These are phyloP conservation scores for Breynia disticha DNA, from an alignment of 441 rosid species.

Conservation along the genomic window DNA sequence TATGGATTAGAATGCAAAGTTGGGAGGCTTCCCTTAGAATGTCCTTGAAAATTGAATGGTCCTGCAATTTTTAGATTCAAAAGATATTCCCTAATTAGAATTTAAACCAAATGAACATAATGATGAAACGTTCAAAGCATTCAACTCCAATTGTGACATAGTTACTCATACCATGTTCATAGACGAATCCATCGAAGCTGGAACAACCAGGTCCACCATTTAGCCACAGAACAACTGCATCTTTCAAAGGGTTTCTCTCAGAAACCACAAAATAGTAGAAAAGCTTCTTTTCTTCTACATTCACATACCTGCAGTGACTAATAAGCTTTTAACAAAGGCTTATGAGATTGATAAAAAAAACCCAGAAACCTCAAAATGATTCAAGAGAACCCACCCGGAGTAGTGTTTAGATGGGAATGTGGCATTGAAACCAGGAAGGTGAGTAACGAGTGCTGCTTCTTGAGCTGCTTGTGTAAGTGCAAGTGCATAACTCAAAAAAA, in stretches of 20 bases:
- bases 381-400: constrained; percentile 24
- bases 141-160: no score
- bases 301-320: constrained; percentile 38
- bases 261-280: constrained; percentile 52
- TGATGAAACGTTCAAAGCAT: no score
- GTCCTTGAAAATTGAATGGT: constrained; percentile 67
- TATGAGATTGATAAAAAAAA: background rate
- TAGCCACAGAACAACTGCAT: constrained; percentile 54
- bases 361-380: background rate
- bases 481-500: constrained; percentile 14
- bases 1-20: constrained; percentile 55
- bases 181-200: constrained; percentile 58
- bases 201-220: constrained; percentile 79
- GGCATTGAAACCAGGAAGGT: constrained; percentile 44
- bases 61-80: constrained; percentile 28
- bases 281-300: constrained; percentile 24
- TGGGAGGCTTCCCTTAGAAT: constrained; percentile 23
- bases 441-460: constrained; percentile 22
- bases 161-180: constrained; percentile 42
- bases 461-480: constrained; percentile 23
- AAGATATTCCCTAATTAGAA: no score
- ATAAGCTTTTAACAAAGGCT: background rate
- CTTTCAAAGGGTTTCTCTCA: constrained; percentile 36
- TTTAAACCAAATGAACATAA: no score
- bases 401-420: constrained; percentile 49